These are phyloP conservation scores for Diaporthe sp. DNA, from an alignment of 2,329 filamentous ascomycete genomes.

Conservation along the genomic window DNA sequence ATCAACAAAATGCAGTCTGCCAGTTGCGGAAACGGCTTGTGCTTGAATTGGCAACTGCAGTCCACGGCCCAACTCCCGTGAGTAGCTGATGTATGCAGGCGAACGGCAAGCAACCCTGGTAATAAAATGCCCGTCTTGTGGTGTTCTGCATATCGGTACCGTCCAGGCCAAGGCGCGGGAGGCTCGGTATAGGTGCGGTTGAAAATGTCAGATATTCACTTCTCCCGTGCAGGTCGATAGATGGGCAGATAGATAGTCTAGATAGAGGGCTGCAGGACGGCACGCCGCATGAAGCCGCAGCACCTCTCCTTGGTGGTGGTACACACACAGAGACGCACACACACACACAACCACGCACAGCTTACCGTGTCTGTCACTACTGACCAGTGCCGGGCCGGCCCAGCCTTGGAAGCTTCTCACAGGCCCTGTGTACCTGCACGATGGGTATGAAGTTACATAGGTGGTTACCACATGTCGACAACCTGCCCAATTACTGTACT, in stretches of 20 bases:
- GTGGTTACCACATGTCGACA: background rate
- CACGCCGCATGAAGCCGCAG: conserved; percentile 25
- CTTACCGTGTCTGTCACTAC: background rate
- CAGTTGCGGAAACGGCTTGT: background rate
- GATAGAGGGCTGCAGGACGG: conserved; percentile 26
- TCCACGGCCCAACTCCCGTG: background rate
- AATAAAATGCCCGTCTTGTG: background rate
- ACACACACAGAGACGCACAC: background rate
- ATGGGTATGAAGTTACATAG: background rate
- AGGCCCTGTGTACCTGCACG: background rate
- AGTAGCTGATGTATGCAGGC: background rate
- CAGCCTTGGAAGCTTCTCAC: conserved; percentile 13
- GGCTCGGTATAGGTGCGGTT: background rate
- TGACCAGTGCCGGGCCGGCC: background rate
- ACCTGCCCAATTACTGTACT: background rate
- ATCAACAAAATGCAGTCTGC: background rate
- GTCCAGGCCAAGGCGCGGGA: background rate
- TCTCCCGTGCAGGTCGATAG: conserved; percentile 15
- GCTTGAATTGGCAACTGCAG: background rate
- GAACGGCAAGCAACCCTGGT: background rate
- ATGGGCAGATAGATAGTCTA: background rate
- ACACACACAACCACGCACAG: background rate
- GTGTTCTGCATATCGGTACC: background rate
- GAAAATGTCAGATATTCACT: background rate
- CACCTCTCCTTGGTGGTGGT: conserved; percentile 1